Base-by-base conservation (phyloP, 306 rosid species). In the Sicyos edulis region DNA sequence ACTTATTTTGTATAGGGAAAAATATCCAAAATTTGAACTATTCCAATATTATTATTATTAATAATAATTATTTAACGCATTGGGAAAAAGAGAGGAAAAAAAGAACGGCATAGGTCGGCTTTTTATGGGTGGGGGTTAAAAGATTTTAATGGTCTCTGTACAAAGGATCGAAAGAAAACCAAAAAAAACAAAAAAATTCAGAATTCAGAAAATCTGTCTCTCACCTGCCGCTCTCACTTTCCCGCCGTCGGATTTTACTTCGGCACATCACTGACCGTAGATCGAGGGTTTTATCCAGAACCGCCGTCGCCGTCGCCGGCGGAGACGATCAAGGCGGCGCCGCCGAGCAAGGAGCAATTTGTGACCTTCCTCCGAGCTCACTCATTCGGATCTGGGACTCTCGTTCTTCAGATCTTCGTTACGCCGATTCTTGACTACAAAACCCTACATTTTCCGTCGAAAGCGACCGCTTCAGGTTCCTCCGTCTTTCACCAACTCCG, bases 201-300 rank as follows among this genome's bases (percentile, higher is more conserved):
- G 70, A 37, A 63, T 63, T 63, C 51, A 49, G 70, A 63, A 26
- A 37, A 10, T 40, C 70, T 16, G 22, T 2, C 26, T 62, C 42
- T n/a, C 70, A n/a, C 51, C 51, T 8, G 8, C 17, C n/a, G 8
- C 70, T n/a, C 26, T 62, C 69, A 37, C 50, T 63, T 34, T 37
- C 51, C 70, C 19, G 70, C 70, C 70, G 70, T 63, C 70, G 26
- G 70, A 63, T 63, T 10, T 9, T 34, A 63, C 16, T 63, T 63
- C 51, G 51, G 15, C 9, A n/a, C 15, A 63, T 37, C 24, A 37
- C 70, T 40, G 70, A 63, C 70, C 70, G 70, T 63, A 37, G 70
- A 63, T 63, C 70, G 26, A 34, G 70, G 70, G 70, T n/a, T 63
- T 63, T 63, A 63, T 37, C 70, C 70, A 63, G 13, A 63, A 63